Conservation (phyloP, 2,329 filamentous ascomycete genomes). For the Cladosporium oxysporum region DNA sequence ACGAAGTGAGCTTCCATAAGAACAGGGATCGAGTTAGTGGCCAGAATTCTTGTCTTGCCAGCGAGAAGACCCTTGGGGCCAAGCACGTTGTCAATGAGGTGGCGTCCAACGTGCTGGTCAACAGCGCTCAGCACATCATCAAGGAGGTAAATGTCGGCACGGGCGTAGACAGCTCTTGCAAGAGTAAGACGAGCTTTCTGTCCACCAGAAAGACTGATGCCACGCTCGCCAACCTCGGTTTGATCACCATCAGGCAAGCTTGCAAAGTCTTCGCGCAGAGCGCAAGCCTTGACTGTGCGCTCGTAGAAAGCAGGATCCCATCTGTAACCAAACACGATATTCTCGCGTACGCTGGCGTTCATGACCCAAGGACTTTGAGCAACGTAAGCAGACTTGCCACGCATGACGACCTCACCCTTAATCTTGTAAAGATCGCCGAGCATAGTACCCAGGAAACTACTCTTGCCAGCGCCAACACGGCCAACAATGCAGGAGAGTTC, state of each 20-base stretch:
- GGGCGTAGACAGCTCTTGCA: slow-evolving; percentile 90
- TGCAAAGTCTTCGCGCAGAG: slow-evolving; percentile 84
- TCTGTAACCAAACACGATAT: slow-evolving; percentile 93
- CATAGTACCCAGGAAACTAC: slow-evolving; percentile 83
- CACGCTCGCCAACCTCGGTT: slow-evolving; percentile 93
- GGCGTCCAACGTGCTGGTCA: slow-evolving; percentile 94
- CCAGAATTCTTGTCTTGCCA: slow-evolving; percentile 86
- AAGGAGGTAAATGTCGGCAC: slow-evolving; percentile 92
- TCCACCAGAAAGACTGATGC: slow-evolving; percentile 92
- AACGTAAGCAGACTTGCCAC: slow-evolving; percentile 85
- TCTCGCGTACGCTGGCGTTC: slow-evolving; percentile 96
- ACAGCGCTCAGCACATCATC: slow-evolving; percentile 95
- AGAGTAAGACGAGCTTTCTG: slow-evolving; percentile 93
- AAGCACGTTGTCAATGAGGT: slow-evolving; percentile 92
- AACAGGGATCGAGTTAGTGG: slow-evolving; percentile 93
- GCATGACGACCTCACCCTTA: slow-evolving; percentile 77
- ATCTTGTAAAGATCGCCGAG: slow-evolving; percentile 91
- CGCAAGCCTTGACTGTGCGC: slow-evolving; percentile 86
- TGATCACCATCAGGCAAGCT: slow-evolving; percentile 94
- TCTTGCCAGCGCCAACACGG: slow-evolving; percentile 92
- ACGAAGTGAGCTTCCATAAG: slow-evolving; percentile 88
- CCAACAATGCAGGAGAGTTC: slow-evolving; percentile 92
- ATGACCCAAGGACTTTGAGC: slow-evolving; percentile 94
- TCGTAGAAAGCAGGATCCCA: slow-evolving; percentile 96
- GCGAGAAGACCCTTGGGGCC: slow-evolving; percentile 79